A percentile compares a stretch with the other conserved stretches of the same genome.
Evolutionary conservation across 768 basidiomycete species (phyloP).

Genomic region (Chalciporus piperatus): DNA sequence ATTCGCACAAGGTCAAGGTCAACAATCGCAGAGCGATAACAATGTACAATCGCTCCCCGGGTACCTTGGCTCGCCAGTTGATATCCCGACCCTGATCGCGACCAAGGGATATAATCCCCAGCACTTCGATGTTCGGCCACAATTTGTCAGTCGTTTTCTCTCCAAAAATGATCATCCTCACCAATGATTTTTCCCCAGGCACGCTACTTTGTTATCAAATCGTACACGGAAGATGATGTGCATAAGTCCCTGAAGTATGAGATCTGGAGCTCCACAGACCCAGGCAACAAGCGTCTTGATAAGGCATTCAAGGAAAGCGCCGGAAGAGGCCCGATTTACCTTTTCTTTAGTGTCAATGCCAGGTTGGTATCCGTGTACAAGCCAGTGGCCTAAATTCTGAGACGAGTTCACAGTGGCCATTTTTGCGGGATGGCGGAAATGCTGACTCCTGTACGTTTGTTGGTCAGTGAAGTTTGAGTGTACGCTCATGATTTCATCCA

Average conservation of each 20-base stretch:
- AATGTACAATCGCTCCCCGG: slow-evolving; percentile 41
- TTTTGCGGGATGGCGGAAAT: slow-evolving; percentile 99
- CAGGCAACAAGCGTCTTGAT: slow-evolving; percentile 96
- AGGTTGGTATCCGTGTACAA: slow-evolving; percentile 40
- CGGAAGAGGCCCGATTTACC: slow-evolving; percentile 90
- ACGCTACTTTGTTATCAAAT: slow-evolving; percentile 97
- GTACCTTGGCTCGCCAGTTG: slow-evolving; percentile 67
- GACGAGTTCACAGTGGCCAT: slow-evolving; percentile 62
- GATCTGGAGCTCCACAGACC: slow-evolving; percentile 96
- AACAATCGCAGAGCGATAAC: slow-evolving; percentile 27
- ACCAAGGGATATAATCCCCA: slow-evolving; percentile 90
- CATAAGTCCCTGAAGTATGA: slow-evolving; percentile 98
- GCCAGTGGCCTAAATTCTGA: slow-evolving; percentile 8
- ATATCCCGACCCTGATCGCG: slow-evolving; percentile 81
- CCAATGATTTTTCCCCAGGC: slow-evolving; percentile 48
- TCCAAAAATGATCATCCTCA: not conserved
- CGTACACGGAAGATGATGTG: slow-evolving; percentile 98
- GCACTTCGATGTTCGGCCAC: slow-evolving; percentile 77
- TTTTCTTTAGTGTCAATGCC: slow-evolving; percentile 98
- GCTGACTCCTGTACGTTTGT: slow-evolving; percentile 74
- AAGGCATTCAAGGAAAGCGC: slow-evolving; percentile 96
- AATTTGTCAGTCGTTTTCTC: slow-evolving; percentile 53
- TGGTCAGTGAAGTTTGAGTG: not conserved
- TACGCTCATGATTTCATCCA: slow-evolving; percentile 22
- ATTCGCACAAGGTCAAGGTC: slow-evolving; percentile 31